A percentile compares a stretch with the other conserved stretches of the same genome.
Conservation (phyloP, 331 rosid species). For the Malus hybrid region DNA sequence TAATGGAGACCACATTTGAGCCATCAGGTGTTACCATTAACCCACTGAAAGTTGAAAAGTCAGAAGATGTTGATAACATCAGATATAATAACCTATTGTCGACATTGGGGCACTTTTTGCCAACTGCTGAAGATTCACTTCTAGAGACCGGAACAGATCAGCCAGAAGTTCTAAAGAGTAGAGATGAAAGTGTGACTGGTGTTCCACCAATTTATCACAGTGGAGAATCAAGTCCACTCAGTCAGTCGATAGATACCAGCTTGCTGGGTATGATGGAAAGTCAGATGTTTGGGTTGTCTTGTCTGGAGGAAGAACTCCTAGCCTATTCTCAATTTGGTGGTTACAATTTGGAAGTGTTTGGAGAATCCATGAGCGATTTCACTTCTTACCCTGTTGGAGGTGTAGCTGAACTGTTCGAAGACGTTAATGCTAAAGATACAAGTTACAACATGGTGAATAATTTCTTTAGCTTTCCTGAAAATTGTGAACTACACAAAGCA, state of each 20-base stretch:
- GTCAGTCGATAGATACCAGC: constrained; percentile 16
- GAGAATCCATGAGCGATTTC: constrained; percentile 23
- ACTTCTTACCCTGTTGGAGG: constrained; percentile 22
- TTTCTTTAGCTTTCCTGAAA: constrained; percentile 37
- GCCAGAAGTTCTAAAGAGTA: constrained; percentile 13
- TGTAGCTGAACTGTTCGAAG: constrained; percentile 22
- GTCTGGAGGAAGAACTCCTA: constrained; percentile 19
- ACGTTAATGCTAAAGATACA: constrained; percentile 10
- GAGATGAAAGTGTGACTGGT: constrained; percentile 15
- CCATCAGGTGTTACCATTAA: constrained; percentile 23
- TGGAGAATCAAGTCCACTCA: constrained; percentile 11
- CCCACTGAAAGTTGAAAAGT: constrained; percentile 25
- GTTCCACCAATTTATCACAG: constrained; percentile 5
- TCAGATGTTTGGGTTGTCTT: constrained; percentile 21
- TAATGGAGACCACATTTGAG: constrained; percentile 31
- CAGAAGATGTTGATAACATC: constrained; percentile 15
- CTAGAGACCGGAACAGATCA: constrained; percentile 10
- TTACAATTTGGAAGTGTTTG: constrained; percentile 29
- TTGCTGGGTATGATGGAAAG: constrained; percentile 20
- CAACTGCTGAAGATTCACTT: constrained; percentile 20
- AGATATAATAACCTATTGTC: constrained; percentile 7
- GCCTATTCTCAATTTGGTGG: constrained; percentile 24
- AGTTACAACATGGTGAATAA: constrained; percentile 7
- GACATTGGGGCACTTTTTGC: constrained; percentile 15
- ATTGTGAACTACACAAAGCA: constrained; percentile 52